phyloP scores from a whole-genome alignment of 192 early-diverging fungal genomes.

The Linnemannia hyalina region DNA sequence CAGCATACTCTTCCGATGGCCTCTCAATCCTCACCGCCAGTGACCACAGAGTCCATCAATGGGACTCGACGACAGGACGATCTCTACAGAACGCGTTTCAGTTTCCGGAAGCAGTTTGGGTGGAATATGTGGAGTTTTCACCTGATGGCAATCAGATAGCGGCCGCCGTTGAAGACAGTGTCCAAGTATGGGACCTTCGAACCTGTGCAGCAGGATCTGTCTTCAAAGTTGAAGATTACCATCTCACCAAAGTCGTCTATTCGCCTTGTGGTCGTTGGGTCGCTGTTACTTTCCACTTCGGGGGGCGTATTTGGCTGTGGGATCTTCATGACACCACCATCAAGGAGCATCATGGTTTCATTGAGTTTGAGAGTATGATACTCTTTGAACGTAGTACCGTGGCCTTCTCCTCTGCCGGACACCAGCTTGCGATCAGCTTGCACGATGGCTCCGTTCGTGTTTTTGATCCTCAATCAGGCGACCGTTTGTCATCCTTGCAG shows the following conservation, averaged over 20 bases:
- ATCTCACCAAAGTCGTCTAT: background rate
- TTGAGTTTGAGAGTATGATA: background rate
- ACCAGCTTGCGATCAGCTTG: too few species aligned
- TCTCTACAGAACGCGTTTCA: too few species aligned
- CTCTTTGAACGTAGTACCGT: too few species aligned
- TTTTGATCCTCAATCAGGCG: too few species aligned
- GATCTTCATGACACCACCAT: background rate
- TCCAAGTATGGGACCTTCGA: background rate
- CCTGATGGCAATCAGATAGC: too few species aligned
- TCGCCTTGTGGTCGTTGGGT: conserved; percentile 6
- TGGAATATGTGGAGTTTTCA: too few species aligned
- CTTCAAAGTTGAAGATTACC: background rate
- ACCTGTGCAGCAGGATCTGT: background rate
- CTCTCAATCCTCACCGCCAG: background rate
- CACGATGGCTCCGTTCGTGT: too few species aligned
- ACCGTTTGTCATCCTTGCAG: too few species aligned
- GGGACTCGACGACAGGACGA: background rate
- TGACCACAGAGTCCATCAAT: background rate
- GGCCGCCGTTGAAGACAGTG: too few species aligned
- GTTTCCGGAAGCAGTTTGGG: too few species aligned
- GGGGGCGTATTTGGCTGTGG: background rate
- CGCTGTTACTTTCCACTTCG: background rate
- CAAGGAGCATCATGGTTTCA: background rate
- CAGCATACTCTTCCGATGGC: background rate
- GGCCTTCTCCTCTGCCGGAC: too few species aligned